Conservation (phyloP, 179 eudicot genomes). For the Spergularia azorica region DNA sequence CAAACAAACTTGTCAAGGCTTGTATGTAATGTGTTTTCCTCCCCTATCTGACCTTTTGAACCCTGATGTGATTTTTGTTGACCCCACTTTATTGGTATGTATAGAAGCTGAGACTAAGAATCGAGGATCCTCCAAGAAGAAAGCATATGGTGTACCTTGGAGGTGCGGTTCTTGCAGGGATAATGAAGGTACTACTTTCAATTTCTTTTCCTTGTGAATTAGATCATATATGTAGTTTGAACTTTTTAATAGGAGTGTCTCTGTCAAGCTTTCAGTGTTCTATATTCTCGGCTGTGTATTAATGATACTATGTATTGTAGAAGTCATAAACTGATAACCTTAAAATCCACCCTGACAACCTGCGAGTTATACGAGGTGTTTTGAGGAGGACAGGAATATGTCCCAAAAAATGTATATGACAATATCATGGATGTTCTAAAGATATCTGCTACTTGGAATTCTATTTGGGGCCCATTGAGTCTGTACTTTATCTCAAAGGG, state of each 20-base stretch:
- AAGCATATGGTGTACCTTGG: constrained; percentile 99
- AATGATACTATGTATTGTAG: not conserved
- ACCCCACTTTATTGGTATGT: constrained; percentile 7
- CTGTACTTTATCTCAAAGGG: not conserved
- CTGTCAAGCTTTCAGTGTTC: not conserved
- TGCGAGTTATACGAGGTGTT: not conserved
- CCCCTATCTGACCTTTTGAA: not conserved
- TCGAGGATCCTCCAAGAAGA: constrained; percentile 98
- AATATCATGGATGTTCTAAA: not conserved
- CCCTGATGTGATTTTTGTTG: not conserved
- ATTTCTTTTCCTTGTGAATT: not conserved
- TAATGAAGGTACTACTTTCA: constrained; percentile 73
- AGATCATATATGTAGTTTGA: not conserved
- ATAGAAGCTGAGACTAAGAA: constrained; percentile 90
- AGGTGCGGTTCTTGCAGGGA: constrained; percentile 99
- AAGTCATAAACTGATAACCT: not conserved
- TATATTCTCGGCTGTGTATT: not conserved
- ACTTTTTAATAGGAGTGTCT: not conserved
- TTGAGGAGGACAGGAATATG: not conserved
- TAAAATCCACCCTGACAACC: not conserved
- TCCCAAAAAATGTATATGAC: not conserved
- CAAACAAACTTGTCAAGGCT: not conserved
- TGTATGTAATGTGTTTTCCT: constrained; percentile 8
- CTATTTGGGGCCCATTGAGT: not conserved
- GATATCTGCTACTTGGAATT: not conserved